phyloP scores from a whole-genome alignment of 176 grass and related monocot species.

The Neostapfia colusana region DNA sequence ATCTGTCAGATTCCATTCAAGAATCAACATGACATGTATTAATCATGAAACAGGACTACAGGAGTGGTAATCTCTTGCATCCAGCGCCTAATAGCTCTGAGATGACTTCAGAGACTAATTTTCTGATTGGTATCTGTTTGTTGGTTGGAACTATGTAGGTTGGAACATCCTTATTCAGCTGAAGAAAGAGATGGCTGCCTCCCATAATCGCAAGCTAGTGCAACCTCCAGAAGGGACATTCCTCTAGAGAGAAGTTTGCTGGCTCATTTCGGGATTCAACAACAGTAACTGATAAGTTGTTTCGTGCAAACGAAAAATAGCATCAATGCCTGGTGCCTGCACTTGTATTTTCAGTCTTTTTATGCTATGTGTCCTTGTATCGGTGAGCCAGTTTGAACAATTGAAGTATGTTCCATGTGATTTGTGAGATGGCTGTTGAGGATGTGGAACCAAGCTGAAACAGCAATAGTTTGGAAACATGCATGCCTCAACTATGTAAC shows the following conservation, averaged over 20 bases:
- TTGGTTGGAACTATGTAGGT: constrained; percentile 45
- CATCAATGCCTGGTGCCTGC: constrained; percentile 7
- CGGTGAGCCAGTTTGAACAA: constrained; percentile 18
- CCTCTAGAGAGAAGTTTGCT: constrained; percentile 40
- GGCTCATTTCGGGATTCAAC: constrained; percentile 17
- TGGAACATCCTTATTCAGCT: constrained; percentile 68
- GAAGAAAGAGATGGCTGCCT: constrained; percentile 69
- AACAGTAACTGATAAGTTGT: constrained; percentile 23
- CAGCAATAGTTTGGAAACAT: too few species aligned
- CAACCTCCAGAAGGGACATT: constrained; percentile 77
- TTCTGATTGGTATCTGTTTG: constrained; percentile 6
- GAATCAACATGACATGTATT: constrained; percentile 76
- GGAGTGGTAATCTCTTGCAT: constrained; percentile 48
- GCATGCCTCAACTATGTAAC: too few species aligned
- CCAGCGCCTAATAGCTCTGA: background rate
- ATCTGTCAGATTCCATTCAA: constrained; percentile 71
- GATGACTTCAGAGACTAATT: background rate
- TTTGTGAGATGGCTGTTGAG: too few species aligned
- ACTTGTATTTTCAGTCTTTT: background rate
- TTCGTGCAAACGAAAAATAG: background rate
- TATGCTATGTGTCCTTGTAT: constrained; percentile 15
- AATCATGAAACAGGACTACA: constrained; percentile 67
- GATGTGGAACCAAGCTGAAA: too few species aligned
- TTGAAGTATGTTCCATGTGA: background rate
- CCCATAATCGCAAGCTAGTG: constrained; percentile 71